Base-by-base conservation (phyloP, 768 basidiomycete species). In the Suillus paluster region DNA sequence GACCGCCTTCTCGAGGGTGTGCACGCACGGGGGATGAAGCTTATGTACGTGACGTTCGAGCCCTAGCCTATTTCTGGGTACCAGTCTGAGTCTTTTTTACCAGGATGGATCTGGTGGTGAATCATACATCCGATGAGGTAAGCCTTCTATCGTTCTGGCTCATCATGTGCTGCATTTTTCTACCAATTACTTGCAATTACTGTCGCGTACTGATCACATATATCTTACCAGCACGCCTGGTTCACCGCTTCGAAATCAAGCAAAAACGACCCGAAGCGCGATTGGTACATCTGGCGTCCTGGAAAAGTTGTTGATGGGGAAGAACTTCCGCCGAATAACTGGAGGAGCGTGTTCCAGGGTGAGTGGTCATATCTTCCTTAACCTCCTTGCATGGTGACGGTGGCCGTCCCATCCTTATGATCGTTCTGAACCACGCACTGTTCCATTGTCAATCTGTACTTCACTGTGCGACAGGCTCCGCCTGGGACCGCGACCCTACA, bases 251-350 rank as follows among this genome's bases (percentile, higher is more conserved):
- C 88, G 27, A 83, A 65, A 71, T 80, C 74, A 70, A 84, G 77
- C 52, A 78, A 78, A 55, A 71, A 76, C 9, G 79, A 83, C 68
- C 81, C 86, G 0, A 90, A 88, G 71, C 82, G 90, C 15, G 84
- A 91, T 68, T 91, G 89, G 88, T 93, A 91, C 73, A 81, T 88
- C 63, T 92, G 91, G 90, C 81, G 84, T 17, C 84, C 86, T 4
- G 83, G 87, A 3, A 80, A 76, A 64, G 83, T 85, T 61, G 75
- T 75, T 15, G 72, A 80, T 4, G 89, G 89, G 1, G 76, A 82
- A 50, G 80, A 82, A 25, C 74, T 78, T 2, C 86, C 88, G 7
- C 90, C 91, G 0, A 90, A 90, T 71, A 92, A 92, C 69, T 91
- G 91, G 90, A 80, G 79, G 65, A 84, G 88, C 0, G 73, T 80